Base-by-base conservation (phyloP, 2,329 filamentous ascomycete genomes). In the Aspergillus hiratsukae region DNA sequence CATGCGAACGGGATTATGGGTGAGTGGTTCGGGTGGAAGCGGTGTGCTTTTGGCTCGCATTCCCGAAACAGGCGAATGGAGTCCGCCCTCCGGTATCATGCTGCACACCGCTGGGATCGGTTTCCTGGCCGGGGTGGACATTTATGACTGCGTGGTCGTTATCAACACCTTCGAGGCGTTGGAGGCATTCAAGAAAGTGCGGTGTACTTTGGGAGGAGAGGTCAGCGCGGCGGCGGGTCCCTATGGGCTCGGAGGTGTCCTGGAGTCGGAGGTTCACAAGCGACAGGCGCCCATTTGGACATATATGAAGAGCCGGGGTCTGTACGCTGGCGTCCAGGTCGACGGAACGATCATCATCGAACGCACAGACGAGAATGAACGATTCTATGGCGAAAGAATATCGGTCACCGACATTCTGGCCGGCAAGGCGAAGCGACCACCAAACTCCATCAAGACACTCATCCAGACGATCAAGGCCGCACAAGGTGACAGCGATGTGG, bases 91-190 rank as follows among this genome's bases (percentile, higher is more conserved):
- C 0, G 92, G 90, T 49, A 91, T 97, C 62, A 83, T 96, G 77
- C 81, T 96, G 49, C 93, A 97, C 70, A 96, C 93, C 0, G 85
- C 90, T 1, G 91, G 89, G 0, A 81, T 97, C 35, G 93, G 91
- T 37, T 97, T 97, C 69, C 83, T 96, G 53, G 87, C 92, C 5
- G 93, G 92, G 2, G 88, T 96, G 43, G 93, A 97, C 70, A 91
- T 97, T 31, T 97, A 97, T 78, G 93, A 97, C 72, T 96, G 92
- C 68, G 89, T 97, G 14, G 83, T 97, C 8, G 89, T 97, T 37
- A 92, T 97, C 69, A 97, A 96, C 76, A 91, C 89, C 48, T 85
- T 89, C 48, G 83, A 90, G 55, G 91, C 91, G 6, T 78, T 97
- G 49, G 89, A 96, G 63, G 85, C 89, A 0, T 95, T 97, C 69